Base-by-base conservation (phyloP, 2,329 filamentous ascomycete genomes). In the Apiospora aurea region DNA sequence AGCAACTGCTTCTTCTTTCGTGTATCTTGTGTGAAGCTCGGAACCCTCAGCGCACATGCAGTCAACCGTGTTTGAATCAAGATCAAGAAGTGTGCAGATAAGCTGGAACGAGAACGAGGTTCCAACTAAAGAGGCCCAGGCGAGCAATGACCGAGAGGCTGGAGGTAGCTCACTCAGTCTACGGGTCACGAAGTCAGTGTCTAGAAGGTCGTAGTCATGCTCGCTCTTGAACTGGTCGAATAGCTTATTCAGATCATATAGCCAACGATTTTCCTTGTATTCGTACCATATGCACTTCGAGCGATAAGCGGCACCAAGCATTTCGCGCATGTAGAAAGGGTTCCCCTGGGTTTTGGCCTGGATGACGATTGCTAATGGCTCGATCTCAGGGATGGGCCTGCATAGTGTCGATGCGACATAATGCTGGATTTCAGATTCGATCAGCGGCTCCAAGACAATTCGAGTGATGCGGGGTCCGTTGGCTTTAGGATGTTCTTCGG, bases 271-370 rank as follows among this genome's bases (percentile, higher is more conserved):
- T 75, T 92, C 90, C 76, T 91, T 91, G 87, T 96, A 97, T 74
- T 95, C 94, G 81, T 97, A 98, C 89, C 92, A 97, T 69, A 98
- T 93, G 80, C 94, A 97, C 75, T 92, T 92, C 79, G 94, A 96
- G 53, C 94, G 90, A 80, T 97, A 92, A 79, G 94, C 97, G 3
- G 93, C 92, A 78, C 94, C 94, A 5, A 98, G 88, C 88, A 98
- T 97, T 82, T 97, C 94, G 71, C 94, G 89, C 80, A 97, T 93
- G 78, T 96, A 97, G 78, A 97, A 98, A 0, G 95, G 92, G 74
- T 97, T 97, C 1, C 95, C 95, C 38, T 89, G 89, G 11, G 94
- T 96, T 83, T 96, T 97, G 77, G 96, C 95, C 80, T 97, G 93
- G 7, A 98, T 90, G 13, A 97, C 93, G 8, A 95, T 89, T 2